These are phyloP conservation scores for Gaeumannomyces sp. DNA, from an alignment of 2,329 filamentous ascomycete genomes.

Conservation along the genomic window DNA sequence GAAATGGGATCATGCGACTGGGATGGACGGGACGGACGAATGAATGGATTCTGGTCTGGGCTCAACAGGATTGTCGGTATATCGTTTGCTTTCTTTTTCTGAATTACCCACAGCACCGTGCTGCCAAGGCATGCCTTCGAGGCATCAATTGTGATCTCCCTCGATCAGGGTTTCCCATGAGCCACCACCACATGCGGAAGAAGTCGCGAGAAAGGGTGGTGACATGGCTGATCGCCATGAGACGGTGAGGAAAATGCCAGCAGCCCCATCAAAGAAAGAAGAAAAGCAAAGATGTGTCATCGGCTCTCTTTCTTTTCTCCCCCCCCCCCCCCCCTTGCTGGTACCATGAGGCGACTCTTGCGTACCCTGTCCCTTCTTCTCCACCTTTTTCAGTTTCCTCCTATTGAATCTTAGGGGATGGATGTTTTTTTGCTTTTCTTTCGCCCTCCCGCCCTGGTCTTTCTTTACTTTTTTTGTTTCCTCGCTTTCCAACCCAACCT, in stretches of 20 bases:
- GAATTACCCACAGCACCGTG: not conserved
- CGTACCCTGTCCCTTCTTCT: not conserved
- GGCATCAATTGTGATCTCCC: not conserved
- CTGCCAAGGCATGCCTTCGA: not conserved
- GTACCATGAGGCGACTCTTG: not conserved
- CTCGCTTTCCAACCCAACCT: not conserved
- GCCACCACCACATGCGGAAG: not conserved
- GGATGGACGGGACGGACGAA: not conserved
- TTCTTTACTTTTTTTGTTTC: not conserved
- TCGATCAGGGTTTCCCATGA: not conserved
- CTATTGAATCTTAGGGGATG: not conserved
- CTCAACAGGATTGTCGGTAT: not conserved
- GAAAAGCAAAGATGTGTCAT: not conserved
- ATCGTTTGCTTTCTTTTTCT: not conserved
- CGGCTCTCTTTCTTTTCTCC: too few species aligned
- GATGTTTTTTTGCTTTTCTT: not conserved
- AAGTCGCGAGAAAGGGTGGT: not conserved
- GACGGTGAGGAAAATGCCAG: not conserved
- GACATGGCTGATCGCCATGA: not conserved
- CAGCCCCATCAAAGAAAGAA: not conserved
- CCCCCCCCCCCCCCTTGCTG: too few species aligned
- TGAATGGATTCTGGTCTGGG: conserved; percentile 1
- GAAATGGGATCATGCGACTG: not conserved
- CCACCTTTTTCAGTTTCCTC: not conserved
- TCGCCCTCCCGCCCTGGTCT: not conserved